Evolutionary conservation across 2,329 filamentous ascomycete species (phyloP), one percentile per base, ranked within the genome.

Genomic region (Aureobasidium sp.): DNA sequence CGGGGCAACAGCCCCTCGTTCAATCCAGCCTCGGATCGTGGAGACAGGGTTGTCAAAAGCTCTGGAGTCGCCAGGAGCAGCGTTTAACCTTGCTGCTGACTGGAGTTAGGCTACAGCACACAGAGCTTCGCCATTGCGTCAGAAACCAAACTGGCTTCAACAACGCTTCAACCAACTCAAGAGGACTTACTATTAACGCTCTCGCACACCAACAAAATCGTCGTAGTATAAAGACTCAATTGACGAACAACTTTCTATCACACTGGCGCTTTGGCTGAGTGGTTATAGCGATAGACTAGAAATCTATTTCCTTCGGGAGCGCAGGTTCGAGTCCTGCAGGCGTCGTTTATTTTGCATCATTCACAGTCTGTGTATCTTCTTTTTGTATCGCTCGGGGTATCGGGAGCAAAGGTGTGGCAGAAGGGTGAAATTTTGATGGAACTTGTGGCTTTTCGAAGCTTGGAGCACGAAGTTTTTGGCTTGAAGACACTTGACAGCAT

Each of bases 281-380:
- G 54, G 54, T 57, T 57, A 57, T 47, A 47, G 54, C 54, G 54
- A 46, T 57, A 57, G 54, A 57, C 54, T 57, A 57, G 54, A 57
- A 57, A 57, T 57, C 54, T 57, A 57, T 46, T 47, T 47, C 54
- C 31, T 57, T 57, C 54, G 54, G 40, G 54, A 47, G 54, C 54
- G 10, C 8, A 17, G 9, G 54, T 57, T 57, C 54, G 54, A 57
- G 10, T 57, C 54, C 9, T 17, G 8, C 10, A 57, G 54, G 54
- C 54, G 54, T 57, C 54, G 54, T 38, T 17, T 7, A 9, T 57
- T 47, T 47, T 57, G 42, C 29, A n/a, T n/a, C n/a, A n/a, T n/a
- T n/a, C n/a, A n/a, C n/a, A n/a, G n/a, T 29, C 19, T 13, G 1
- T 9, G 31, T 3, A 5, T 4, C 10, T 15, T 31, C 11, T 9